A percentile compares a stretch with the other conserved stretches of the same genome.
Conservation (phyloP, 108 stramenopile genomes). For the Schizochytrium sp. region DNA sequence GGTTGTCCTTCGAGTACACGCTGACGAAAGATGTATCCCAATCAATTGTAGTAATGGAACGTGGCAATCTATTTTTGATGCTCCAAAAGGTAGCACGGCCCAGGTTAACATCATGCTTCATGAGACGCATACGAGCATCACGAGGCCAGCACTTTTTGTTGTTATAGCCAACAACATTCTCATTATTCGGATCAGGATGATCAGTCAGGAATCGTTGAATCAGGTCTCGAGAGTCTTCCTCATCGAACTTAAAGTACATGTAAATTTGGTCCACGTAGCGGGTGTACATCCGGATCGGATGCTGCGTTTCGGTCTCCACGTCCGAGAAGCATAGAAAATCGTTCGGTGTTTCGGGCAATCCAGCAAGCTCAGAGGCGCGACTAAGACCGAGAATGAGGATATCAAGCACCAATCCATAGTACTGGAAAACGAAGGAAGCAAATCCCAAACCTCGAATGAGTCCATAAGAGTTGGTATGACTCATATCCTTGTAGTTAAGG, state of each 20-base stretch:
- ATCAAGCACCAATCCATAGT: constrained; percentile 96
- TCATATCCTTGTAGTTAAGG: constrained; percentile 97
- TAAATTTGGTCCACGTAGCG: constrained; percentile 97
- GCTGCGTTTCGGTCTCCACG: constrained; percentile 89
- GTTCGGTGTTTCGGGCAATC: constrained; percentile 94
- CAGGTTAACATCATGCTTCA: constrained; percentile 98
- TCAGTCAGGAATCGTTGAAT: constrained; percentile 98
- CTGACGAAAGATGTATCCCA: constrained; percentile 98
- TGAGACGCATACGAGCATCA: constrained; percentile 96
- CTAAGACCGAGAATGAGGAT: constrained; percentile 93
- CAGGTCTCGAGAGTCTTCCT: constrained; percentile 93
- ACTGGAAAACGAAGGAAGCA: constrained; percentile 95
- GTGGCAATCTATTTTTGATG: constrained; percentile 96
- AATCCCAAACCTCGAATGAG: constrained; percentile 96
- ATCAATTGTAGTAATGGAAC: constrained; percentile 94
- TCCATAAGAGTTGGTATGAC: constrained; percentile 98
- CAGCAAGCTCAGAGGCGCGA: constrained; percentile 97
- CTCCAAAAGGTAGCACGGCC: constrained; percentile 98
- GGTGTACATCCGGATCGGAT: constrained; percentile 97
- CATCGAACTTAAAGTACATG: constrained; percentile 94
- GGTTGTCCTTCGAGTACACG: constrained; percentile 98
- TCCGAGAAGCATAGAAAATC: constrained; percentile 94
- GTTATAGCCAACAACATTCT: constrained; percentile 98
- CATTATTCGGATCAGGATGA: constrained; percentile 99
- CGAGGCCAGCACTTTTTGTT: constrained; percentile 99